Base-by-base conservation (phyloP, 441 rosid species). In the Erodium chrysanthum region DNA sequence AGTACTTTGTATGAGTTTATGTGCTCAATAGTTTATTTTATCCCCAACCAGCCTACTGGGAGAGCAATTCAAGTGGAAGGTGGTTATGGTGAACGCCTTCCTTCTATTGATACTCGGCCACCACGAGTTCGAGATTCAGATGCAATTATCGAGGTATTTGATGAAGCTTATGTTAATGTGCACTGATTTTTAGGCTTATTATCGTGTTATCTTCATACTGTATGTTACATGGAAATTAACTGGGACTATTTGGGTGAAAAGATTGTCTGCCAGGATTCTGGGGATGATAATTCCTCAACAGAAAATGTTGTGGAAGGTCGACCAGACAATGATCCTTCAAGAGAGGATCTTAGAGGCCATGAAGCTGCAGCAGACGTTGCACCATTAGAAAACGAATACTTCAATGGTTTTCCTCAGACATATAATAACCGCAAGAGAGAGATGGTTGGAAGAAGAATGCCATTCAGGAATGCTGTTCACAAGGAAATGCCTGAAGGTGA, bases 31-130 rank as follows among this genome's bases (percentile, higher is more conserved):
- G 5, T 31, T 65, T 48, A 65, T 27, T 70, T 70, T 60, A 68
- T 4, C 0, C 70, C 76, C 56, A 1, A 52, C 72, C 83, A 94
- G 99, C 99, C 99, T 70, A 85, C 96, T 64, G 99, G 99, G 74
- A 84, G 97, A 82, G 85, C 97, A 22, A 94, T 94, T 80, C 97
- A 88, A 75, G 99, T 94, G 69, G 99, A 89, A 79, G 79, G 78
- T 73, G 97, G 97, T 69, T 83, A 46, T 73, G 91, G 93, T 73
- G 99, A 94, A 64, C 97, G 99, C 52, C 84, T 81, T 22, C 96
- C 99, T 0, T 94, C 99, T 61, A 78, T 78, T 65, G 98, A 94
- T 73, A 85, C 94, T 31, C 96, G 99, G 40, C 91, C 84, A 22
- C 89, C 96, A 61, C 86, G 99, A 63, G 66, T 78, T 71, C 96